phyloP scores from a whole-genome alignment of 169 alveolate species.

The Plasmodium reichenowi region DNA sequence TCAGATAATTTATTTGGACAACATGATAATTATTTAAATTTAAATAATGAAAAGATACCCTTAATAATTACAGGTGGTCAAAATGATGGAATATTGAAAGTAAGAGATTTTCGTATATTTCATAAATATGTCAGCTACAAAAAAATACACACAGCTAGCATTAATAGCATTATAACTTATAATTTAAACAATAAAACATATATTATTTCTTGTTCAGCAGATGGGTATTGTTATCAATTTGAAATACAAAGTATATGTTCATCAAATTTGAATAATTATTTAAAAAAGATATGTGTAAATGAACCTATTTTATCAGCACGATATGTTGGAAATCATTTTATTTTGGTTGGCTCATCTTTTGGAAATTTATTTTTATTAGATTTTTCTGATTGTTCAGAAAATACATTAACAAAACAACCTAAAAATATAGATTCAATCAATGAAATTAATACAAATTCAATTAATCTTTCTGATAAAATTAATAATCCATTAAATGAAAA shows the following conservation, averaged over 20 bases:
- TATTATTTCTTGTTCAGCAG: constrained; percentile 76
- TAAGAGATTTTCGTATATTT: constrained; percentile 75
- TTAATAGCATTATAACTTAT: constrained; percentile 70
- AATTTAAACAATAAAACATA: constrained; percentile 56
- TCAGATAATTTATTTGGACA: constrained; percentile 28
- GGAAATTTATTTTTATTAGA: constrained; percentile 75
- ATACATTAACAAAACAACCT: constrained; percentile 15
- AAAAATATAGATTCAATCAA: constrained; percentile 12
- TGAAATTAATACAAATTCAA: constrained; percentile 3
- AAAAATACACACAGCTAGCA: constrained; percentile 73
- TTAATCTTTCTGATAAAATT: not conserved
- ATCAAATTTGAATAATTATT: constrained; percentile 62
- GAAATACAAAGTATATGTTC: constrained; percentile 65
- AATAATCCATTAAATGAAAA: constrained; percentile 13
- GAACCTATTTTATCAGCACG: constrained; percentile 75
- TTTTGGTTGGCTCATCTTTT: constrained; percentile 74
- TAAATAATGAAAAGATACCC: constrained; percentile 49
- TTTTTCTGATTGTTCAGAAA: constrained; percentile 74
- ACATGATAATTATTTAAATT: constrained; percentile 17
- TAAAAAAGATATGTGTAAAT: constrained; percentile 55
- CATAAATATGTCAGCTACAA: constrained; percentile 64
- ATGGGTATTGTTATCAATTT: constrained; percentile 76
- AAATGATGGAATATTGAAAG: constrained; percentile 53
- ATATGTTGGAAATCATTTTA: constrained; percentile 65
- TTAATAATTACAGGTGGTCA: constrained; percentile 77